Base-by-base conservation (phyloP, 179 eudicot genomes). In the Monotropa hypopitys region DNA sequence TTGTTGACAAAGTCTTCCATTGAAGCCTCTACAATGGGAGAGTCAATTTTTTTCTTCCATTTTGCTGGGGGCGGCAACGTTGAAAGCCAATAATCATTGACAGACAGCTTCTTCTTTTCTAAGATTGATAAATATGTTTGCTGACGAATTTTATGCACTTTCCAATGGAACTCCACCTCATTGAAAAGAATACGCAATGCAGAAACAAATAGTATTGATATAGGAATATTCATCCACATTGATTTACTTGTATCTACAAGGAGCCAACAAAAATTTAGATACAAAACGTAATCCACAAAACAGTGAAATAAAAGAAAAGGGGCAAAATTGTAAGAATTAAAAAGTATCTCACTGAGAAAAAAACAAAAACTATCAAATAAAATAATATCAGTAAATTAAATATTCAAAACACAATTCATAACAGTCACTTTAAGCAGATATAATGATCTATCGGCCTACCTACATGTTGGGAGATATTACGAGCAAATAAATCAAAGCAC, bases 231-330 rank as follows among this genome's bases (percentile, higher is more conserved):
- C 98, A 89, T 93, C 93, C 93, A 91, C 97, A 96, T 93, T 82
- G 98, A 96, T 83, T 91, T 96, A 87, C 98, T 96, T 63, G 98
- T 93, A 75, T 96, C 99, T 96, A 90, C 89, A 90, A 73, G 67
- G 30, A 73, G 54, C 50, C 71, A 74, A 73, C 33, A 74, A 50
- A 62, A 46, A 50, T 56, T 72, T 18, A 71, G 59, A 72, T 30
- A 45, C 35, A 78, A 26, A n/a, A 50, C 8, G 45, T 38, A 28
- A 13, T 20, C 33, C 42, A 46, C 5, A 46, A 5, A 26, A n/a
- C 4, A 54, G 45, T 51, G 33, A 43, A 54, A 9, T 3, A 43
- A 45, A 42, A 16, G 16, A 18, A 32, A 56, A 46, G 35, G 2
- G 42, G 65, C 8, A 18, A 5, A n/a, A 26, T 21, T 57, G 12